Base-by-base conservation (phyloP, 2,329 filamentous ascomycete species). In the Ophiocordyceps unilateralis region DNA sequence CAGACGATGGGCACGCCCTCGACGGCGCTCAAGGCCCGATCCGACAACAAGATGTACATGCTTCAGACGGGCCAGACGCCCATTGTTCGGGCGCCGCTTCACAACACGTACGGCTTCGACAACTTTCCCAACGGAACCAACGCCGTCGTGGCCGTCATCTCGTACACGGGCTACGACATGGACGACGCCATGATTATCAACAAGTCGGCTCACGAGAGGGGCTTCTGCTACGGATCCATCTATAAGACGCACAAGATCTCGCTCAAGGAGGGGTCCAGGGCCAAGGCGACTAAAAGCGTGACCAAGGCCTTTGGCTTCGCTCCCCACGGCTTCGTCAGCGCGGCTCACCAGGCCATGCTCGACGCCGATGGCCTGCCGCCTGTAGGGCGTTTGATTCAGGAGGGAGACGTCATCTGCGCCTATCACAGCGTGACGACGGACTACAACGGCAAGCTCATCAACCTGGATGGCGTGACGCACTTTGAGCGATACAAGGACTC, bases 131-230 rank as follows among this genome's bases (percentile, higher is more conserved):
- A 96, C 58, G 91, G 91, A 23, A 88, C 78, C 55, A 98, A 98
- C 55, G 86, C 87, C 9, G 79, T 96, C 34, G 91, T 98, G 45
- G 91, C 91, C 46, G 93, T 98, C 60, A 94, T 98, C 49, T 95
- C 89, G 0, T 98, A 98, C 62, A 96, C 89, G 2, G 91, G 89
- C 42, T 98, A 96, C 65, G 91, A 98, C 71, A 98, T 98, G 91
- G 91, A 98, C 70, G 91, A 98, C 65, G 91, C 91, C 58, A 96
- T 96, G 89, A 96, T 98, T 58, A 71, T 98, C 58, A 96, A 96
- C 70, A 96, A 96, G 61, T 94, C 87, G 19, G 80, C 89, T 3
- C 86, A 95, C 61, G 91, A 98, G 63, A 79, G 91, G 51, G 91
- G 91, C 14, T 96, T 98, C 55, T 89, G 87, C 32, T 79, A 96